Base-by-base conservation (phyloP, 202 grass and related monocot genomes). In the Schoenoplectus triqueter region DNA sequence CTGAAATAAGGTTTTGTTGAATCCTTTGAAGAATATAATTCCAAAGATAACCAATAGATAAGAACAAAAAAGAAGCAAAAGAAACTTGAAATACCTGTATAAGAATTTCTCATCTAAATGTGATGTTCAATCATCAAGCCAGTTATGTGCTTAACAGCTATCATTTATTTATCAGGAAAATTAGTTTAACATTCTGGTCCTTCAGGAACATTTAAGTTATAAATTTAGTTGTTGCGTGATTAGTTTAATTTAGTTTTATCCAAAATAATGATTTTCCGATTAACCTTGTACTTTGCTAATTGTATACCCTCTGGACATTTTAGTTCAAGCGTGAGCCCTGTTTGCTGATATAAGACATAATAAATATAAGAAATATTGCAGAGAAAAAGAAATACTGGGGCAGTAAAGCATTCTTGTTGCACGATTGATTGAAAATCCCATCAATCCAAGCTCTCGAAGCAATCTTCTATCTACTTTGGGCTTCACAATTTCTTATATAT, bases 1-100 rank as follows among this genome's bases (percentile, higher is more conserved):
- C 96, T 99, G 96, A 84, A 66, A 6, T 87, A 76, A 71, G 22
- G 68, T 78, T 78, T 78, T 78, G 73, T 59, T 40, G 52, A 78
- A 78, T 41, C 11, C 52, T 78, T 15, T 59, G 13, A 20, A 52
- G 10, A 57, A 78, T 9, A 78, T 2, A 20, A 19, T 18, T 19
- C n/a, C 64, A 66, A 10, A 10, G 69, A 72, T 50, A 72, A 72
- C 48, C 71, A 74, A 54, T 74, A 54, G 48, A 14, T 72, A 48
- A 51, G 49, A 74, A 51, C 4, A 52, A 74, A 13, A 22, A 74
- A 11, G 18, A 18, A 51, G 51, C 19, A 10, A 0, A 44, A 54
- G 8, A n/a, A n/a, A n/a, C n/a, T 10, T 31, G 5, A 73, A 49
- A 13, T 21, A 50, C 47, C 22, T 52, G 47, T 54, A 54, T 13